Evolutionary conservation across 352 stramenopile species (phyloP), one percentile per base, ranked within the genome.

Genomic region (Sclerospora graminicola): DNA sequence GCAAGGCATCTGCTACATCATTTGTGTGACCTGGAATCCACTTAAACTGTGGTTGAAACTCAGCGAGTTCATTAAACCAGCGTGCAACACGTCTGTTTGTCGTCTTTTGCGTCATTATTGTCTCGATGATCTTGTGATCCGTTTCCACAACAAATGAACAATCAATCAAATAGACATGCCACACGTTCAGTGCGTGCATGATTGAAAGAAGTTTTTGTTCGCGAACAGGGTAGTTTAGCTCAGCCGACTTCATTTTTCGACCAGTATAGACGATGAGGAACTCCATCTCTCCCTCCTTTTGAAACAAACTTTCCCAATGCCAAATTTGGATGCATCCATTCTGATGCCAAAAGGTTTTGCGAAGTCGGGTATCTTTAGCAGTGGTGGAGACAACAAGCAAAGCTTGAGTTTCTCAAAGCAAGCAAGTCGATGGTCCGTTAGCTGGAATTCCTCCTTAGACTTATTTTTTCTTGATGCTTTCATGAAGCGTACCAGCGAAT

Each of bases 1-100:
- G 34, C 26, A 35, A 11, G 8, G 16, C 30, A 24, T 41, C 41
- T 24, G 18, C 1, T 13, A 40, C 30, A n/a, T 26, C 14, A 15
- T 30, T 39, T 1, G 19, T 48, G n/a, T 32, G 11, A 3, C 29
- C 23, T 13, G 45, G n/a, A 34, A 52, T 52, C 8, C 28, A 52
- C 45, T 45, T 52, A n/a, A 52, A 45, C 35, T 21, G 10, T 14
- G 35, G 20, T 23, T 52, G 16, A 26, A 52, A 52, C 13, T 41
- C 19, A 39, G 36, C 36, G 18, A 41, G 28, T 15, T 46, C 20
- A 41, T 52, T 52, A 18, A 41, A 52, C 3, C 21, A 26, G 21
- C 21, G 21, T 26, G 21, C 21, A 26, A 26, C 21, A 26, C 21
- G 21, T 26, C 21, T 26, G 21, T 26, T 26, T 26, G 28, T 33